Percentiles rank a stretch among this genome's conserved stretches.
Evolutionary conservation across 352 stramenopile genomes (phyloP).

Genomic region (Saprolegnia diclina): DNA sequence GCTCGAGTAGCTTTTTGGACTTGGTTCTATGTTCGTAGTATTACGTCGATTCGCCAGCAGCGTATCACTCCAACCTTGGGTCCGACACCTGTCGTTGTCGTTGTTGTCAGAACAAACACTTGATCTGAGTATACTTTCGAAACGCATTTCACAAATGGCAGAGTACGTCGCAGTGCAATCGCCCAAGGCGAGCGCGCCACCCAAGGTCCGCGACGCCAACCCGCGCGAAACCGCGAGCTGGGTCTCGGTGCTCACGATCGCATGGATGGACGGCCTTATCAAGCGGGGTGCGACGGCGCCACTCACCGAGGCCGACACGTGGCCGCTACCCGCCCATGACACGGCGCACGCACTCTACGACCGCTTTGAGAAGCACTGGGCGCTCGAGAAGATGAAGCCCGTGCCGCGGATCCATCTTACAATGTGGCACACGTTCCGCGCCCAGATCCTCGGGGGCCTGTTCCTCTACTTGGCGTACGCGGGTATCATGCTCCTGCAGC

Average conservation of each 20-base stretch:
- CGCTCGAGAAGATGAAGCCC: constrained; percentile 19
- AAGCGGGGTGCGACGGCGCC: constrained; percentile 32
- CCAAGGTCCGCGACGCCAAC: constrained; percentile 25
- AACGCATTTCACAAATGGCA: background rate
- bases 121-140: background rate
- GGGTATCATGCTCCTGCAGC: constrained; percentile 39
- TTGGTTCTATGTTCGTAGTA: too few relatives aligned
- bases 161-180: background rate
- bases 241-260: constrained; percentile 44
- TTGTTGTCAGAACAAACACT: background rate
- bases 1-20: too few relatives aligned
- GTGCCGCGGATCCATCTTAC: constrained; percentile 36
- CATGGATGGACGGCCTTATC: constrained; percentile 48
- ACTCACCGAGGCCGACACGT: constrained; percentile 37
- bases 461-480: constrained; percentile 35
- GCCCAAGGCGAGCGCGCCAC: too few relatives aligned
- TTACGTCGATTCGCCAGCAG: too few relatives aligned
- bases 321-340: constrained; percentile 39
- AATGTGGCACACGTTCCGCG: constrained; percentile 39
- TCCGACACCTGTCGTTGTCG: background rate
- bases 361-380: constrained; percentile 42
- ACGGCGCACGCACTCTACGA: constrained; percentile 34
- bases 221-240: constrained; percentile 36
- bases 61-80: too few relatives aligned
- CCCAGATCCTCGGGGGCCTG: constrained; percentile 35